Conservation (phyloP, 73 alveolate genomes). For the Blepharisma japonicum region DNA sequence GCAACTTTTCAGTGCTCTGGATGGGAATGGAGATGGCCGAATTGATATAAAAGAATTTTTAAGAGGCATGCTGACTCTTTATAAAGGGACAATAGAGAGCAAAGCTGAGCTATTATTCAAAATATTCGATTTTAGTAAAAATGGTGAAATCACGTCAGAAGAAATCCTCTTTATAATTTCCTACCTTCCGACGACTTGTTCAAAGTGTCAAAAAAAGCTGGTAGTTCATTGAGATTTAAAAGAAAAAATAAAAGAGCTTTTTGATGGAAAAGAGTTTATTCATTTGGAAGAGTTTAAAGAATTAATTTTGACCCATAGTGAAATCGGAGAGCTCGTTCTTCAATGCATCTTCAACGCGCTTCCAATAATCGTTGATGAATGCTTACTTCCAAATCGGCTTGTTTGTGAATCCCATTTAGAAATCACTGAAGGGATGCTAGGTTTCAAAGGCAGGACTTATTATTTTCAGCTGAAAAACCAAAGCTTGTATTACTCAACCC, state of each 20-base stretch:
- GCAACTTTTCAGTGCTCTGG: slow-evolving; percentile 71
- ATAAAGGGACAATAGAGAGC: slow-evolving; percentile 47
- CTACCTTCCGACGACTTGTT: slow-evolving; percentile 6
- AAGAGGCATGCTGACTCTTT: slow-evolving; percentile 59
- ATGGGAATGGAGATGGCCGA: slow-evolving; percentile 66
- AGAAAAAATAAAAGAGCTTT: not conserved
- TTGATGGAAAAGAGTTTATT: not conserved
- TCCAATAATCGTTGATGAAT: not conserved
- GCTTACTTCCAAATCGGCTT: not conserved
- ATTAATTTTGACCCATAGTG: not conserved
- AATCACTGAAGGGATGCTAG: not conserved
- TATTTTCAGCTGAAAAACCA: not conserved
- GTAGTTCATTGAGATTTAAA: not conserved
- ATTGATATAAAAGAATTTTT: slow-evolving; percentile 77
- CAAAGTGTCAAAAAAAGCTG: not conserved
- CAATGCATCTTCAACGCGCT: not conserved
- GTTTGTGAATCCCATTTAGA: not conserved
- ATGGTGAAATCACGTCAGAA: not conserved
- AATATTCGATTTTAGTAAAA: slow-evolving; percentile 30
- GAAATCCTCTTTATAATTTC: not conserved
- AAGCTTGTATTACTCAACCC: not conserved
- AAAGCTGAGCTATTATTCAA: slow-evolving; percentile 48
- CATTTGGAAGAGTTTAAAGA: not conserved
- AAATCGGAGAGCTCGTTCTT: slow-evolving; percentile 6
- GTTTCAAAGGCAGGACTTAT: not conserved